These are phyloP conservation scores for Jimgerdemannia lactiflua DNA, from an alignment of 192 early-diverging fungal species.

Conservation along the genomic window DNA sequence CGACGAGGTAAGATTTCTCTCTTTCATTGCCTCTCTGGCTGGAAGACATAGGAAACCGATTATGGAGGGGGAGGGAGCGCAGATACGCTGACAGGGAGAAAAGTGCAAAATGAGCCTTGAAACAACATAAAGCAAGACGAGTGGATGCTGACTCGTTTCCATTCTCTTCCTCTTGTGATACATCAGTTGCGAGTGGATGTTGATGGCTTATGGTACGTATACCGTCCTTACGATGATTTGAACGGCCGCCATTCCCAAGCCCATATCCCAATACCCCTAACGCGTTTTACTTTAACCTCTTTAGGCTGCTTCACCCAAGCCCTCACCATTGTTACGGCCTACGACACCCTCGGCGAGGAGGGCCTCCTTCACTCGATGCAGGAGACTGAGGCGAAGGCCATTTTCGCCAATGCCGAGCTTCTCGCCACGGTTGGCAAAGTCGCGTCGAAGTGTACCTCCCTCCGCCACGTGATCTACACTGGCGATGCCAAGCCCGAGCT, in stretches of 20 bases:
- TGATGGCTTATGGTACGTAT: slow-evolving; percentile 26
- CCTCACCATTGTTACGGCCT: slow-evolving; percentile 82
- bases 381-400: slow-evolving; percentile 66
- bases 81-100: no score
- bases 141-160: background rate
- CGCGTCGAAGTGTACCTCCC: slow-evolving; percentile 48
- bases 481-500: slow-evolving; percentile 53
- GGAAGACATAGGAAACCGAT: background rate
- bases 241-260: background rate
- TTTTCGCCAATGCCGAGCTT: slow-evolving; percentile 75
- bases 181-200: slow-evolving; percentile 28
- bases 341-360: slow-evolving; percentile 81
- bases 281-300: background rate
- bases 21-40: background rate
- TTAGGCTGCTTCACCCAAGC: slow-evolving; percentile 62
- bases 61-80: background rate
- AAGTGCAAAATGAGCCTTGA: no score
- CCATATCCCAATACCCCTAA: background rate
- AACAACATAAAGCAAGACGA: no score
- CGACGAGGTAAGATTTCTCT: slow-evolving; percentile 54
- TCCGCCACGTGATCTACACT: slow-evolving; percentile 70
- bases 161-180: background rate
- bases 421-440: slow-evolving; percentile 64
- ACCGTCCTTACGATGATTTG: background rate
- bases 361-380: slow-evolving; percentile 84